Conservation (phyloP, 1,139 yeast species). For the Wickerhamomyces sp. region DNA sequence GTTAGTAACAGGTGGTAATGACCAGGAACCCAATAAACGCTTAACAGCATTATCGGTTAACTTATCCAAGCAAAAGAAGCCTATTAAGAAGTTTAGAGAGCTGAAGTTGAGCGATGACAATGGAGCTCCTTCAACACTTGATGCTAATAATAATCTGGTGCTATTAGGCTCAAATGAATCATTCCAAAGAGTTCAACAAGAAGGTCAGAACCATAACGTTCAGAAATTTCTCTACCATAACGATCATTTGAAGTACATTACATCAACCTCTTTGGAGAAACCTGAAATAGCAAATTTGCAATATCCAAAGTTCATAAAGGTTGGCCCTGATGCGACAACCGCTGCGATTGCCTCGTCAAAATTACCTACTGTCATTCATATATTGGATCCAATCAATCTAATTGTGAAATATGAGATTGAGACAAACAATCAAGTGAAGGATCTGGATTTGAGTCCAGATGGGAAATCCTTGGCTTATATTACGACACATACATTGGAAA, state of each 20-base stretch:
- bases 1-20: conserved; percentile 90
- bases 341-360: conserved; percentile 66
- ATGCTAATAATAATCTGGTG: conserved; percentile 48
- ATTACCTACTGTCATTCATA: conserved; percentile 54
- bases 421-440: conserved; percentile 50
- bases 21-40: conserved; percentile 77
- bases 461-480: conserved; percentile 55
- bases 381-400: conserved; percentile 56
- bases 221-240: conserved; percentile 53
- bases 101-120: conserved; percentile 57
- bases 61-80: conserved; percentile 41
- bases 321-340: conserved; percentile 51
- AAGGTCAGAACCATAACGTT: conserved; percentile 66
- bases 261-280: conserved; percentile 45
- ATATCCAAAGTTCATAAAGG: conserved; percentile 55
- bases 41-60: conserved; percentile 66
- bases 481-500: conserved; percentile 31
- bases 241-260: conserved; percentile 48
- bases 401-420: conserved; percentile 52
- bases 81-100: conserved; percentile 63
- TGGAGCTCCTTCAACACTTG: conserved; percentile 73
- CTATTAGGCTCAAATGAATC: conserved; percentile 78
- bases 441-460: conserved; percentile 46
- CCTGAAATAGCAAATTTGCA: conserved; percentile 11
- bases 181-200: conserved; percentile 41